phyloP scores from a whole-genome alignment of 441 rosid genomes.

The Euphorbia schlechtendalii region DNA sequence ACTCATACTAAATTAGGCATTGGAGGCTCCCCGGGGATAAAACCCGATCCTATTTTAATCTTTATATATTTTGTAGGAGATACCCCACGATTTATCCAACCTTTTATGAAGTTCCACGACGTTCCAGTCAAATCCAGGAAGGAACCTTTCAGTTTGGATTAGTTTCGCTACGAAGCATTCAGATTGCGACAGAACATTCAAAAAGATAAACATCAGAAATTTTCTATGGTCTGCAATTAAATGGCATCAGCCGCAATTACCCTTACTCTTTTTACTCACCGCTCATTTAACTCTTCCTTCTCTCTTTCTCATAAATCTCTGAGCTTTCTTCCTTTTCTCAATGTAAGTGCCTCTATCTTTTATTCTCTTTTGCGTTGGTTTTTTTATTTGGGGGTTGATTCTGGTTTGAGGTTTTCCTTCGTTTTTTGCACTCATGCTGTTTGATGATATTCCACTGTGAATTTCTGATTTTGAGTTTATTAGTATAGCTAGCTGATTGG shows the following conservation, averaged over 20 bases:
- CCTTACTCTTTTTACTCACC: slow-evolving; percentile 35
- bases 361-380: slow-evolving; percentile 2
- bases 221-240: slow-evolving; percentile 30
- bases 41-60: too few species aligned
- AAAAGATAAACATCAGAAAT: background rate
- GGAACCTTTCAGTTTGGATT: too few species aligned
- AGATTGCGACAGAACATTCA: background rate
- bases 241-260: slow-evolving; percentile 53
- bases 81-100: too few species aligned
- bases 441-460: background rate
- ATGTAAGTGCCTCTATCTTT: slow-evolving; percentile 26
- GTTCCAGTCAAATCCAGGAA: too few species aligned
- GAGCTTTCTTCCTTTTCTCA: slow-evolving; percentile 27
- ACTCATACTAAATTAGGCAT: too few species aligned
- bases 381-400: slow-evolving; percentile 16
- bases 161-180: too few species aligned
- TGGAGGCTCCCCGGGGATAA: too few species aligned
- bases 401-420: background rate
- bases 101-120: too few species aligned
- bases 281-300: slow-evolving; percentile 29
- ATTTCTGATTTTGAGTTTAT: background rate
- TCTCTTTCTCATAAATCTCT: slow-evolving; percentile 25
- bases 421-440: background rate
- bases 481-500: background rate
- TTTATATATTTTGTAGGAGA: too few species aligned